phyloP scores from a whole-genome alignment of 75 land plant genomes.

The Picea sitchensis region DNA sequence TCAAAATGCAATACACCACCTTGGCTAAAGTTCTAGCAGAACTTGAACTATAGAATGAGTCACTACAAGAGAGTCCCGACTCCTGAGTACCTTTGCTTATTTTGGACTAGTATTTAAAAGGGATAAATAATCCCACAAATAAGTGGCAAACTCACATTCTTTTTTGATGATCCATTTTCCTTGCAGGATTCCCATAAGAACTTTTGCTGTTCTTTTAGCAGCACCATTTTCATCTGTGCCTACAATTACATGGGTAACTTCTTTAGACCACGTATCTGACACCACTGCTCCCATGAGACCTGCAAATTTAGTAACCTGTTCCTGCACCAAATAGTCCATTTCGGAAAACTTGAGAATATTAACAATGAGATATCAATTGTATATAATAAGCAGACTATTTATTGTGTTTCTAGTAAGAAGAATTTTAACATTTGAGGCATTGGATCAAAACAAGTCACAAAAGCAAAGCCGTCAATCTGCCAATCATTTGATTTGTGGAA shows the following conservation, averaged over 20 bases:
- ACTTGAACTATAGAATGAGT: background rate
- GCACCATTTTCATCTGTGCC: constrained; percentile 78
- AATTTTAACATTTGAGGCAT: too few species aligned
- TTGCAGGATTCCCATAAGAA: constrained; percentile 68
- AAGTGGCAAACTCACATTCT: constrained; percentile 51
- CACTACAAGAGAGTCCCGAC: background rate
- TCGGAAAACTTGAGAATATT: too few species aligned
- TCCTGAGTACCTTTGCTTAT: background rate
- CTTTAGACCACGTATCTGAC: constrained; percentile 47
- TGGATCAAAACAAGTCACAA: too few species aligned
- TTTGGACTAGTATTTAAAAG: background rate
- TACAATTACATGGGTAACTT: constrained; percentile 81
- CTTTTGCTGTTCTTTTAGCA: constrained; percentile 67
- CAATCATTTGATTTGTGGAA: too few species aligned
- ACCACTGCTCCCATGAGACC: constrained; percentile 38
- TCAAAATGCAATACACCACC: background rate
- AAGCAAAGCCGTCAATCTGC: too few species aligned
- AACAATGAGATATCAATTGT: too few species aligned
- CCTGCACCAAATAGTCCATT: constrained; percentile 36
- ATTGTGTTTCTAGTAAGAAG: too few species aligned
- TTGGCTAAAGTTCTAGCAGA: background rate
- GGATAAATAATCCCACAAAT: background rate
- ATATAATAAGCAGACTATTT: too few species aligned
- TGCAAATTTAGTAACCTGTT: constrained; percentile 44
- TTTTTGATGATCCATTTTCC: constrained; percentile 80